Evolutionary conservation across 148 eudicot genomes (phyloP).

Genomic region (Arctostaphylos glauca): DNA sequence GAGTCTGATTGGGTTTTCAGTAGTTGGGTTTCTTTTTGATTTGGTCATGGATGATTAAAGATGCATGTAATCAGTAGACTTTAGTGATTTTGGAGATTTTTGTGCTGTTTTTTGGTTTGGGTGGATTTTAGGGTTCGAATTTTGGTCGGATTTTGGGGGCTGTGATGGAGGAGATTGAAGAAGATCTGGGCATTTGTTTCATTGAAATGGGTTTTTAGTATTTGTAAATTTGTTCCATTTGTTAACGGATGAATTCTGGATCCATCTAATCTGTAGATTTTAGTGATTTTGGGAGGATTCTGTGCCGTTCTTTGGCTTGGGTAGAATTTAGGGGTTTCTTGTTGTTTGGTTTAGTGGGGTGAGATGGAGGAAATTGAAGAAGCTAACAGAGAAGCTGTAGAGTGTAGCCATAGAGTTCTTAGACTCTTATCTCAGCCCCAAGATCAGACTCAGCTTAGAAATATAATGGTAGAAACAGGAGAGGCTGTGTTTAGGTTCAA

Average conservation of each 20-base stretch:
- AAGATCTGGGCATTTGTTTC: neutral
- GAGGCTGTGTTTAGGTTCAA: slow-evolving; percentile 65
- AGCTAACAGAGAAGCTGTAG: slow-evolving; percentile 74
- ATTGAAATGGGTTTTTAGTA: slow-evolving; percentile 7
- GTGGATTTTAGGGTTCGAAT: neutral
- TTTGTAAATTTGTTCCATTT: slow-evolving; percentile 3
- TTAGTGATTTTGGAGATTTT: neutral
- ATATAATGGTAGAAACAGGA: slow-evolving; percentile 54
- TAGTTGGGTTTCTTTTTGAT: neutral
- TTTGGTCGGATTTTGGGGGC: neutral
- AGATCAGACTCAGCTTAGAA: slow-evolving; percentile 44
- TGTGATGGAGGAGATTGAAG: slow-evolving; percentile 1
- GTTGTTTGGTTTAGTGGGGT: slow-evolving; percentile 18
- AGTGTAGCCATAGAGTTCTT: slow-evolving; percentile 70
- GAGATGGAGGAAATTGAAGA: slow-evolving; percentile 77
- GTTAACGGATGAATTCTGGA: slow-evolving; percentile 13
- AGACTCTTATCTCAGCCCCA: slow-evolving; percentile 51
- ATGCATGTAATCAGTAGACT: neutral
- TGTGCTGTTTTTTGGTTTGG: neutral
- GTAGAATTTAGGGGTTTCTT: slow-evolving; percentile 9
- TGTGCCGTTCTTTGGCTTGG: slow-evolving; percentile 4
- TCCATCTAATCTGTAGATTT: slow-evolving; percentile 10
- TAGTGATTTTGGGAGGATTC: neutral
- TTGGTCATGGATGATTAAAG: neutral
- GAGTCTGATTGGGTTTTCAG: neutral